Evolutionary conservation across 2,329 filamentous ascomycete genomes (phyloP), one percentile per base, ranked within the genome.

Genomic region (Aspergillus persii): DNA sequence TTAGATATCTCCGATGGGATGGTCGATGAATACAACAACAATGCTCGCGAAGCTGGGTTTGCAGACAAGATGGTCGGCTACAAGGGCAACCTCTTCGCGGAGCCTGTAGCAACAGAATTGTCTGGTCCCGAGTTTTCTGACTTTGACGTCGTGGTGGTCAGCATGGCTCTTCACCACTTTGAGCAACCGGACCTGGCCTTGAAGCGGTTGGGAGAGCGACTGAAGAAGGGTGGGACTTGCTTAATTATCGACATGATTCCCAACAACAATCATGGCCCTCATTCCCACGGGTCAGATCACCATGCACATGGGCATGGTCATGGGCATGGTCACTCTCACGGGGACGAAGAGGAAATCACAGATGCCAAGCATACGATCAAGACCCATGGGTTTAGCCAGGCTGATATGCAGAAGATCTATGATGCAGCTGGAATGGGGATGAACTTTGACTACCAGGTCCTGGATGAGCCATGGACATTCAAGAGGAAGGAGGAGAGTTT

Each of bases 1-100:
- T 81, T 93, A 49, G 90, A 93, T 69, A 76, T 92, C 57, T 88
- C 89, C 0, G 81, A 86, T 62, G 85, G 85, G 61, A 92, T 92
- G 89, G 83, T 91, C 4, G 76, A 78, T 0, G 78, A 81, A 6
- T 93, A 88, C 77, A 92, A 92, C 69, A 74, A 77, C 9, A 80
- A 83, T 29, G 86, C 85, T 23, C 71, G 75, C 39, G 82, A 83
- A 61, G 61, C 62, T 3, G 85, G 83, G 2, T 74, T 87, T 1
- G 61, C 66, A 1, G 74, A 81, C 4, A 83, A 86, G 62, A 85
- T 88, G 80, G 73, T 73, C 61, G 86, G 84, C 23, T 75, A 82
- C 56, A 75, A 81, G 27, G 88, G 86, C 50, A 83, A 90, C 68
- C 80, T 90, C 6, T 73, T 84, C 31, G 76, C 72, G 8, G 78